phyloP scores from a whole-genome alignment of 768 basidiomycete species.

The Royoungia palumana region DNA sequence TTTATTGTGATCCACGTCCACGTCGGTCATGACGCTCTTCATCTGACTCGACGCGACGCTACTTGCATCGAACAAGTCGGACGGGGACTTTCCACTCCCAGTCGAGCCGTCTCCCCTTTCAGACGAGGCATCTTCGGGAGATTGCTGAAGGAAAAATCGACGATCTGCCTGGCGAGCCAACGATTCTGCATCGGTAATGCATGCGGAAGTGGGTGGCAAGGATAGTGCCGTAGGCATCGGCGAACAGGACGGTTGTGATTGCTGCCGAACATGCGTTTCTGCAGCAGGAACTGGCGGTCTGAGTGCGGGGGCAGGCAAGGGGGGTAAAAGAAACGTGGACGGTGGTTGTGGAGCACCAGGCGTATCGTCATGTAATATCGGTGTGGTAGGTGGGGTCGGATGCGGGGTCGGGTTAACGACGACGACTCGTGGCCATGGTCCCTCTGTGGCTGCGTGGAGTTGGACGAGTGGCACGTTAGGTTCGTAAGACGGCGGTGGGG shows the following conservation, averaged over 20 bases:
- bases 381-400: constrained; percentile 75
- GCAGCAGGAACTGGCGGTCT: constrained; percentile 2
- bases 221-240: constrained; percentile 1
- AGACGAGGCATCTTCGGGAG: constrained; percentile 38
- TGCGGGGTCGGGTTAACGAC: constrained; percentile 76
- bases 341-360: constrained; percentile 24
- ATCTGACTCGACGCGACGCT: constrained; percentile 35
- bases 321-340: constrained; percentile 29
- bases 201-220: constrained; percentile 5
- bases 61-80: constrained; percentile 33
- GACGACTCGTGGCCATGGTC: constrained; percentile 52
- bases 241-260: constrained; percentile 18
- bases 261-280: constrained; percentile 8
- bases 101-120: constrained; percentile 33
- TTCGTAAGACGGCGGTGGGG: constrained; percentile 13
- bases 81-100: constrained; percentile 32
- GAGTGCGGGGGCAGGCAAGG: constrained; percentile 25
- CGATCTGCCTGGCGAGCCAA: constrained; percentile 38
- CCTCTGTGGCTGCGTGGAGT: constrained; percentile 23
- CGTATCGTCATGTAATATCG: constrained; percentile 34
- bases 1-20: constrained; percentile 9
- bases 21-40: constrained; percentile 22
- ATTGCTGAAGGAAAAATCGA: constrained; percentile 45
- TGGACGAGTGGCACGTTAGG: constrained; percentile 26
- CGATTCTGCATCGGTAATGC: constrained; percentile 21